Evolutionary conservation across 1,284 basidiomycete species (phyloP), one percentile per base, ranked within the genome.

Genomic region (Veloporphyrellus conicus): DNA sequence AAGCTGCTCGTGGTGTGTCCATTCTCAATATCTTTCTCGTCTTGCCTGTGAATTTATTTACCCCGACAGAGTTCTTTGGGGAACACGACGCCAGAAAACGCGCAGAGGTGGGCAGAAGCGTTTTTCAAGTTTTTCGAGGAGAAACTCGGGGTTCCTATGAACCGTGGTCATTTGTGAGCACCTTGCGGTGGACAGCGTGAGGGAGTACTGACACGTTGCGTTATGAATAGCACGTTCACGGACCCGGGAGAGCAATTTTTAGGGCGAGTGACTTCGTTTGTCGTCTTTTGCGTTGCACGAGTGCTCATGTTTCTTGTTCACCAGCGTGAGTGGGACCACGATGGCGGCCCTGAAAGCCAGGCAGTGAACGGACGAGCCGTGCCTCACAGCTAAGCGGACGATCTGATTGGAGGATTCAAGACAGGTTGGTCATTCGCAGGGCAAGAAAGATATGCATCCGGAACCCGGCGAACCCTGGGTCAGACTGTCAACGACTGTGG

Each of bases 161-260:
- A 79, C 57, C 73, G 82, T 27, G 82, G 79, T 50, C 77, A 52
- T 82, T 83, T 62, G 52, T 40, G 27, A 54, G 52, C n/a, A 4
- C 15, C n/a, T n/a, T n/a, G n/a, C n/a, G n/a, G n/a, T n/a, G n/a
- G n/a, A n/a, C n/a, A n/a, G n/a, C n/a, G n/a, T n/a, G n/a, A n/a
- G n/a, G n/a, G n/a, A n/a, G n/a, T n/a, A n/a, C n/a, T n/a, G n/a
- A n/a, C n/a, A n/a, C n/a, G n/a, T n/a, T 25, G 25, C 22, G 7
- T 27, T 29, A 3, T n/a, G 22, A 15, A 29, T 14, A 52, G 55
- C 23, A 25, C 28, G 5, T 47, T 52, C 29, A 37, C 45, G 3
- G 56, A 57, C 33, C 40, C 44, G 19, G 53, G 54, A 4, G 54
- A 45, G 15, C 33, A 44, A 28, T 47, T 57, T 36, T 19, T 38